Conservation (phyloP, 2,329 filamentous ascomycete species). For the Stagonosporopsis rhizophila region DNA sequence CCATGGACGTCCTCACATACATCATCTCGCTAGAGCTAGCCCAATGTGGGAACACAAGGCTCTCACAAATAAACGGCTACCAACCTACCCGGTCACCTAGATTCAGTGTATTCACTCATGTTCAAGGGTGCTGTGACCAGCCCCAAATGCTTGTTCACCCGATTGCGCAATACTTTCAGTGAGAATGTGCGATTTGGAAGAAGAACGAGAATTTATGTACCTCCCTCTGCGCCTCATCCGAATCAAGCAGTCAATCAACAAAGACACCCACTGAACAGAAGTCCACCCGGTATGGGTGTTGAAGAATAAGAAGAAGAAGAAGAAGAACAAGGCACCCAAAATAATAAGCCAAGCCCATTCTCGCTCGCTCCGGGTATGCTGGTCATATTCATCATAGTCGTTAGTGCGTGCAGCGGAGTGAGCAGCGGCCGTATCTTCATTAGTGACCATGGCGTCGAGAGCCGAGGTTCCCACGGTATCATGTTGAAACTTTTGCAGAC, state of each 20-base stretch:
- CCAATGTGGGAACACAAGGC: neutral
- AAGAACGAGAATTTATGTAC: slow-evolving; percentile 17
- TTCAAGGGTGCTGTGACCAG: neutral
- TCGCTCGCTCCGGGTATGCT: slow-evolving; percentile 43
- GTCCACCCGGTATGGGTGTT: slow-evolving; percentile 8
- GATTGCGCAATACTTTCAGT: neutral
- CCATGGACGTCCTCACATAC: neutral
- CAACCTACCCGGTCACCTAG: too few relatives aligned
- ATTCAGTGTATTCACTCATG: too few relatives aligned
- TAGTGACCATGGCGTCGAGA: slow-evolving; percentile 27
- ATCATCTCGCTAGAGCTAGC: neutral
- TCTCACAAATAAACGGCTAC: slow-evolving; percentile 12
- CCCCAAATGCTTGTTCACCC: neutral
- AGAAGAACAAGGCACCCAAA: slow-evolving; percentile 18
- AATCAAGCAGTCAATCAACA: neutral
- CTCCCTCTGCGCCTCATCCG: slow-evolving; percentile 3
- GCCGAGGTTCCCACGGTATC: slow-evolving; percentile 37
- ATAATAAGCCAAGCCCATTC: slow-evolving; percentile 27
- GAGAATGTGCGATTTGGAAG: slow-evolving; percentile 6
- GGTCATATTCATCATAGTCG: slow-evolving; percentile 46
- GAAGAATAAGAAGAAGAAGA: slow-evolving; percentile 1
- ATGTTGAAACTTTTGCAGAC: slow-evolving; percentile 36
- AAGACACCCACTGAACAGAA: slow-evolving; percentile 1
- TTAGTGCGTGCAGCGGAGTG: slow-evolving; percentile 35
- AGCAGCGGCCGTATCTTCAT: slow-evolving; percentile 28